These are phyloP conservation scores for Eucalyptus lansdowneana DNA, from an alignment of 345 rosid species.

Conservation along the genomic window DNA sequence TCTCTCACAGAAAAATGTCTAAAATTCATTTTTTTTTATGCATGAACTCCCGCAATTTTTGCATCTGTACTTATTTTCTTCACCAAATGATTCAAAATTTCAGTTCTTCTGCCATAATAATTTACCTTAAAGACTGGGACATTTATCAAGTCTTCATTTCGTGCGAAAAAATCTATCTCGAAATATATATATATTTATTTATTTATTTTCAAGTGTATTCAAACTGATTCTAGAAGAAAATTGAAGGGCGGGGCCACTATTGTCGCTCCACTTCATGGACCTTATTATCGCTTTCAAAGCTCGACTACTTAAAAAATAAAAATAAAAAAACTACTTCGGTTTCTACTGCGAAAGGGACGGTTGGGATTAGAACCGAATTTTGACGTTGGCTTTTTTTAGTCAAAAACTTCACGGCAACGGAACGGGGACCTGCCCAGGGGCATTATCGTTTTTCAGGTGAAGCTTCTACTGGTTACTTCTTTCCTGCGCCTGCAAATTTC, in stretches of 20 bases:
- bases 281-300: background rate
- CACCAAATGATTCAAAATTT: background rate
- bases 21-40: background rate
- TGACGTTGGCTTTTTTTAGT: background rate
- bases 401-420: background rate
- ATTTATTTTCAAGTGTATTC: background rate
- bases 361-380: background rate
- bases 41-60: background rate
- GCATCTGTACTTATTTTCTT: background rate
- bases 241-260: background rate
- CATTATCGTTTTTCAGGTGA: background rate
- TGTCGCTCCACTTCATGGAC: background rate
- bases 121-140: background rate
- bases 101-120: background rate
- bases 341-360: background rate
- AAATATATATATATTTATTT: background rate
- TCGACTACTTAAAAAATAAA: background rate
- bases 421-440: background rate
- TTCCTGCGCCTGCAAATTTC: background rate
- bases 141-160: background rate
- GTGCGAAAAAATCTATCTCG: rapidly evolving
- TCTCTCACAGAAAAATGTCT: background rate
- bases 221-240: background rate
- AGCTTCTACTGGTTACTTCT: background rate
- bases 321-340: background rate